Evolutionary conservation across 1,284 basidiomycete species (phyloP), one percentile per base, ranked within the genome.

Genomic region (Xerocomus minutiporus): DNA sequence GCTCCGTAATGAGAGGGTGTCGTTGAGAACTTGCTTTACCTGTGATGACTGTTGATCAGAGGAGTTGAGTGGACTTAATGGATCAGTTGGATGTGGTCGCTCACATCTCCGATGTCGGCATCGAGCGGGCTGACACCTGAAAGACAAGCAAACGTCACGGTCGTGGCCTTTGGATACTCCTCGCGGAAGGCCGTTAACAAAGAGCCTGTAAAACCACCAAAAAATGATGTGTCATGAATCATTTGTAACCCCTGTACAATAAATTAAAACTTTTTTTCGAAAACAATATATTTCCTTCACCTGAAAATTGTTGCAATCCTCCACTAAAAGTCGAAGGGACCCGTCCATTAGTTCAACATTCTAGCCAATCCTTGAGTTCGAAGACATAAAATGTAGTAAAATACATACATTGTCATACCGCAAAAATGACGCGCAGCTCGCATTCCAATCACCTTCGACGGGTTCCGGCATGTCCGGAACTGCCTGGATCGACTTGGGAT

Each of bases 251-350:
- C 87, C 85, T 89, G 58, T 15, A 15, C 46, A 36, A 51, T 32
- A 1, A 34, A 17, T 50, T 59, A 25, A 45, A 20, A 39, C 23
- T 32, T 45, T 15, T 50, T 9, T 52, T 46, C 43, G 5, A 28
- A 41, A 31, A 41, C 9, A 15, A 51, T 20, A n/a, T 49, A 38
- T 25, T n/a, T n/a, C 13, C 8, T n/a, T 56, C 60, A 86, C 87
- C 78, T 91, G 88, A 8, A 85, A 73, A 46, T 77, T 76, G 63
- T 90, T 79, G 61, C 86, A 88, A 58, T 89, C 86, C 64, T 91
- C 89, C 2, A 85, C 73, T 54, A 87, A 79, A 12, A 75, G 68
- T 23, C 88, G 76, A 50, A 90, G 72, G 8, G 82, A 73, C 5
- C 78, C 80, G 46, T 91, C 88, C 78, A 85, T 83, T 43, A 88